Evolutionary conservation across 306 rosid genomes (phyloP).

Genomic region (Begonia masoniana): DNA sequence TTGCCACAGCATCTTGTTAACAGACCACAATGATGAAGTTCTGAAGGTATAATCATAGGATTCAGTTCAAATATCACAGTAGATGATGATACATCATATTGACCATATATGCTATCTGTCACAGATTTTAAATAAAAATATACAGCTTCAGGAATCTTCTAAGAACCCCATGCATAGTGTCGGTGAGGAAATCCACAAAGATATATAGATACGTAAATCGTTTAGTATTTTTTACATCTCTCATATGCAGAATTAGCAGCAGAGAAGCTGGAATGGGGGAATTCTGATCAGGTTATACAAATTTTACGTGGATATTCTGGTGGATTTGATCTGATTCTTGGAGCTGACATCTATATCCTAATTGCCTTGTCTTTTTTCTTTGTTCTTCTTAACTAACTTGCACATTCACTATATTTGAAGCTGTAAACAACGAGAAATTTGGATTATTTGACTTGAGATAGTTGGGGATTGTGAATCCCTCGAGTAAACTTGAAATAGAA

Average conservation of each 20-base stretch:
- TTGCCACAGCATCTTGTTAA: conserved; percentile 62
- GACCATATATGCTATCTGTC: conserved; percentile 9
- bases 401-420: neutral
- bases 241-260: no score
- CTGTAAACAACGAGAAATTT: no score
- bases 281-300: conserved; percentile 41
- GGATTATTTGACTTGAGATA: no score
- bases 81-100: conserved; percentile 10
- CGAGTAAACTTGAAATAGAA: no score
- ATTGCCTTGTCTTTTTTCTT: conserved; percentile 4
- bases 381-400: conserved; percentile 8
- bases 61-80: conserved; percentile 7
- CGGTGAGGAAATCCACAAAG: conserved; percentile 37
- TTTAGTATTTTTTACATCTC: neutral
- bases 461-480: no score
- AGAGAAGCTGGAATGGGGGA: conserved; percentile 82
- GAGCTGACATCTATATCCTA: conserved; percentile 94
- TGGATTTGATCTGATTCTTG: conserved; percentile 75
- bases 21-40: conserved; percentile 92
- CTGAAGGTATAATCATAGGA: conserved; percentile 51
- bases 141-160: conserved; percentile 61
- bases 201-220: conserved; percentile 5
- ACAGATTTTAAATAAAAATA: conserved; percentile 77
- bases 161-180: conserved; percentile 24
- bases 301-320: conserved; percentile 47